Base-by-base conservation (phyloP, 129 eudicot genomes). In the Heracleum sosnowskyi region DNA sequence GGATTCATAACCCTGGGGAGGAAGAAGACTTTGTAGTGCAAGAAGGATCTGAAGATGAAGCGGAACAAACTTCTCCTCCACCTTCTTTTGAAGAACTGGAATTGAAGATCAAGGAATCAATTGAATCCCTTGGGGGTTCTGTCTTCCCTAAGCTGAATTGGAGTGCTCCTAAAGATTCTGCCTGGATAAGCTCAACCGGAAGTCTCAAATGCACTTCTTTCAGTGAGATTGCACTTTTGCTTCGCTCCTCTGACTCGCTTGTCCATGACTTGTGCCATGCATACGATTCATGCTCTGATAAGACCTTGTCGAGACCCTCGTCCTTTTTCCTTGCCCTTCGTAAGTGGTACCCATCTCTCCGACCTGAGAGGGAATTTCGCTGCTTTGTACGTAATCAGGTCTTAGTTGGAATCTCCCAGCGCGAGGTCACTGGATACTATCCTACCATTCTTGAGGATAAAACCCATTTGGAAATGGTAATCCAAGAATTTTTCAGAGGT, bases 311-410 rank as follows among this genome's bases (percentile, higher is more conserved):
- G 18, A 77, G 97, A n/a, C 97, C 98, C 24, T 41, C 83, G 1
- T 63, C 78, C 31, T 88, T 95, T 75, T 84, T 79, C 72, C 88
- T 95, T 13, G 98, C 97, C 44, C 93, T 95, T 53, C 86, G 96
- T 2, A 95, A 91, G 80, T 94, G 97, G 97, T 90, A 83, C 80
- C 92, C 96, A 4, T 80, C 89, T 2, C 84, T 93, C 51, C 86
- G 89, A 40, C 97, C 97, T 2, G 94, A 92, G 84, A 95, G 87
- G 98, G 98, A 95, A 75, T 95, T 95, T 35, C 97, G 98, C 70
- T 92, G 97, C 87, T 95, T 91, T 46, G 91, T 91, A 9, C 86
- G 35, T 10, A 71, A 76, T 55, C 62, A 70, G 12, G 51, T 22
- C 4, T 83, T 95, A 12, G 86, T 95, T 16, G 97, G 97, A 26